phyloP scores from a whole-genome alignment of 805 yeast species.

The Suhomyces faveliae region DNA sequence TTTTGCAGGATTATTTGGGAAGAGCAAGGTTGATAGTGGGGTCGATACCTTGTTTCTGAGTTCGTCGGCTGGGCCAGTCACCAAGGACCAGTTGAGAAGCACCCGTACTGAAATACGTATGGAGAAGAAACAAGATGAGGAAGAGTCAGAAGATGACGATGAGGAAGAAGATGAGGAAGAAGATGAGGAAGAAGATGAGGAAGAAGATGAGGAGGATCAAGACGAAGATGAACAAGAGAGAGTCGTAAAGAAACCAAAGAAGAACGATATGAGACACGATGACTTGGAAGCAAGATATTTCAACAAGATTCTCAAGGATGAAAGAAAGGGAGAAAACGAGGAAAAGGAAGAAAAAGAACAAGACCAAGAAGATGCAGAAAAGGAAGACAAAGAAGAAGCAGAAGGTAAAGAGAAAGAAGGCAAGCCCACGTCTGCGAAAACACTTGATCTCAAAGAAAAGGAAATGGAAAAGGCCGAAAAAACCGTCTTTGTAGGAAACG shows the following conservation, averaged over 20 bases:
- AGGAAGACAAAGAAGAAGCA: slow-evolving; percentile 12
- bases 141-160: slow-evolving; percentile 10
- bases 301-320: slow-evolving; percentile 46
- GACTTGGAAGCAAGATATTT: slow-evolving; percentile 58
- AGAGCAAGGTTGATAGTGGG: slow-evolving; percentile 23
- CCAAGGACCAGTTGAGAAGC: slow-evolving; percentile 27
- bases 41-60: slow-evolving; percentile 32
- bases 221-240: slow-evolving; percentile 23
- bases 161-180: slow-evolving; percentile 23
- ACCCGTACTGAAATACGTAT: slow-evolving; percentile 31
- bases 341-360: slow-evolving; percentile 19
- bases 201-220: slow-evolving; percentile 19
- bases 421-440: slow-evolving; percentile 49
- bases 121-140: slow-evolving; percentile 21
- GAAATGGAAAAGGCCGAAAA: slow-evolving; percentile 81
- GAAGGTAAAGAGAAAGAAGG: slow-evolving; percentile 14
- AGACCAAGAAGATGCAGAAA: slow-evolving; percentile 13
- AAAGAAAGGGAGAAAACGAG: slow-evolving; percentile 17
- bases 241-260: slow-evolving; percentile 14
- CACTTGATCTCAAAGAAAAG: slow-evolving; percentile 59
- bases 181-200: slow-evolving; percentile 14
- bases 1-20: slow-evolving; percentile 35
- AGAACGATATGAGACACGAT: slow-evolving; percentile 37
- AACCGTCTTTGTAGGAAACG: slow-evolving; percentile 87
- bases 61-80: slow-evolving; percentile 47